Percentiles rank a stretch among this genome's conserved stretches.
Evolutionary conservation across 2,329 filamentous ascomycete genomes (phyloP).

Genomic region (Cyphellophora europaea): DNA sequence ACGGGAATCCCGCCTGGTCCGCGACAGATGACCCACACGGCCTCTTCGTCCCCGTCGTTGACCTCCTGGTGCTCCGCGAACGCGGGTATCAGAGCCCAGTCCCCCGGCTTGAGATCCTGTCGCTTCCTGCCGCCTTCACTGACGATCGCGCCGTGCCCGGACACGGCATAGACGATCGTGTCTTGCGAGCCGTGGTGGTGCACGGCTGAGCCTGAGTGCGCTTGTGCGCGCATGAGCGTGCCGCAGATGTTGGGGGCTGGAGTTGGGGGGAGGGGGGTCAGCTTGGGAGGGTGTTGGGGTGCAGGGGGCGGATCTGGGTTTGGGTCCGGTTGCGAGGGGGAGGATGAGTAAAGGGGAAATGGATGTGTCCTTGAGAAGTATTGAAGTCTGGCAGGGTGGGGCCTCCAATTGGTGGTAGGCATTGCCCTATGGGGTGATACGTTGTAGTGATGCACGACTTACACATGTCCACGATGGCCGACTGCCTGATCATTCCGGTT

Average conservation of each 20-base stretch:
- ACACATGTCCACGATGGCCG: slow-evolving; percentile 13
- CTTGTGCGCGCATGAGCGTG: slow-evolving; percentile 53
- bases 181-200: slow-evolving; percentile 66
- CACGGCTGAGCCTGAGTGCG: slow-evolving; percentile 51
- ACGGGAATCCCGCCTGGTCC: slow-evolving; percentile 48
- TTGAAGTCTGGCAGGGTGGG: too few relatives aligned
- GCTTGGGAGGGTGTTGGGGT: background rate
- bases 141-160: slow-evolving; percentile 52
- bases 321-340: too few relatives aligned
- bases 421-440: slow-evolving; percentile 18
- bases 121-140: slow-evolving; percentile 44
- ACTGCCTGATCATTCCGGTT: slow-evolving; percentile 36
- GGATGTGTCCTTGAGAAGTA: too few relatives aligned
- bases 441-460: slow-evolving; percentile 10
- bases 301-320: too few relatives aligned
- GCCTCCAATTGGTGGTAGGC: too few relatives aligned
- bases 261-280: background rate
- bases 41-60: slow-evolving; percentile 55
- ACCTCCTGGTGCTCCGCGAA: slow-evolving; percentile 63
- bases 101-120: slow-evolving; percentile 51
- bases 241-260: slow-evolving; percentile 56
- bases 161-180: slow-evolving; percentile 53
- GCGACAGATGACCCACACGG: slow-evolving; percentile 58
- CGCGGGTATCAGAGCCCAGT: slow-evolving; percentile 62
- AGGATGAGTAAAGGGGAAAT: too few relatives aligned